These are phyloP conservation scores for Umbelopsis sp. DNA, from an alignment of 192 early-diverging fungal species.

Conservation along the genomic window DNA sequence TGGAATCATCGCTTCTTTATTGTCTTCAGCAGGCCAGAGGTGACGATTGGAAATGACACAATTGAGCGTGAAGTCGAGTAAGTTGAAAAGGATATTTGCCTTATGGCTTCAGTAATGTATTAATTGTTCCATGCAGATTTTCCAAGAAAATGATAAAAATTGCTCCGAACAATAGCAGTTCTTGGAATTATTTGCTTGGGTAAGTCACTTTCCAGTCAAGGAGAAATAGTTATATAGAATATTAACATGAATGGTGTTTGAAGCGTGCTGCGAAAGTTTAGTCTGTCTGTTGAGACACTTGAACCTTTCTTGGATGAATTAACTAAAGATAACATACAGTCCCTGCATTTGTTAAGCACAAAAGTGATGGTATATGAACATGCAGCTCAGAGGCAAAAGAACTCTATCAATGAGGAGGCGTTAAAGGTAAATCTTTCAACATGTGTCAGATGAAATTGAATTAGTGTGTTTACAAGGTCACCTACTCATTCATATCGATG, in stretches of 20 bases:
- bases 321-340: conserved; percentile 29
- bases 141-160: conserved; percentile 66
- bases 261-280: conserved; percentile 45
- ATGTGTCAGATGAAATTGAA: background rate
- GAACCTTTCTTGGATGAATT: conserved; percentile 46
- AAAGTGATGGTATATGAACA: conserved; percentile 51
- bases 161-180: conserved; percentile 90
- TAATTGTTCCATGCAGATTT: conserved; percentile 47
- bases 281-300: conserved; percentile 36
- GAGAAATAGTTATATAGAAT: background rate
- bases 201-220: conserved; percentile 32
- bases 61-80: conserved; percentile 70
- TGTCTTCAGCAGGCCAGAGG: conserved; percentile 41
- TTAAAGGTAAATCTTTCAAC: conserved; percentile 31
- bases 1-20: conserved; percentile 98
- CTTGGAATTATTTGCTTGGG: conserved; percentile 91
- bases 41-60: conserved; percentile 38
- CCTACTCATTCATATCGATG: background rate
- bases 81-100: conserved; percentile 12
- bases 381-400: conserved; percentile 36
- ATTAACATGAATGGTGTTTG: background rate
- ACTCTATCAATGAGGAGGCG: conserved; percentile 39
- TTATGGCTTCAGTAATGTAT: background rate
- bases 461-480: background rate
- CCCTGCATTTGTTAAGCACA: conserved; percentile 43